Evolutionary conservation across 2,329 filamentous ascomycete genomes (phyloP).

Genomic region (Teratosphaeriaceae sp.): DNA sequence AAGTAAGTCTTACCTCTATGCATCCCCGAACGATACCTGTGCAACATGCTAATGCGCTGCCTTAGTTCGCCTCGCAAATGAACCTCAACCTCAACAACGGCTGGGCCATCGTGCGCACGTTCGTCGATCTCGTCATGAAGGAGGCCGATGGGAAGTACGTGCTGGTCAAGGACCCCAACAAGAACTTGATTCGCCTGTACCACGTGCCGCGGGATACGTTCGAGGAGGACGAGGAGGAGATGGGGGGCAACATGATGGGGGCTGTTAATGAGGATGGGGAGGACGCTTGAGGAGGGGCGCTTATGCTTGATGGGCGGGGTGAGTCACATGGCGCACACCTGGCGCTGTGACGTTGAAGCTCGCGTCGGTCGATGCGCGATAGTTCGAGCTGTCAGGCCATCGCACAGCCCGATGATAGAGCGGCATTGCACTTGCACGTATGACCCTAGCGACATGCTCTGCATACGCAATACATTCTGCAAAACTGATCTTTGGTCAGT

Average conservation of each 20-base stretch:
- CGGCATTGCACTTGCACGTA: too few relatives aligned
- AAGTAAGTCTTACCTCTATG: too few relatives aligned
- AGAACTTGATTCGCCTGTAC: conserved; percentile 88
- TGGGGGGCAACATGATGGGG: conserved; percentile 48
- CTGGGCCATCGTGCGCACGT: conserved; percentile 98
- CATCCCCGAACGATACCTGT: too few relatives aligned
- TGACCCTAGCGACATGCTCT: too few relatives aligned
- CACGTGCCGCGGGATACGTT: conserved; percentile 82
- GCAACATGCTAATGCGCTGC: too few relatives aligned
- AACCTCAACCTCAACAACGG: conserved; percentile 94
- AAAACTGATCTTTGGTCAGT: too few relatives aligned
- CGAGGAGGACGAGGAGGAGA: conserved; percentile 79
- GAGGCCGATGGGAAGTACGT: conserved; percentile 73
- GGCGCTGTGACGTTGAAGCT: too few relatives aligned
- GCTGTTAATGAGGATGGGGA: conserved; percentile 44
- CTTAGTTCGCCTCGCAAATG: conserved; percentile 90
- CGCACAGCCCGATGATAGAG: too few relatives aligned
- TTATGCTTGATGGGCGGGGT: not conserved
- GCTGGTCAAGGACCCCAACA: conserved; percentile 85
- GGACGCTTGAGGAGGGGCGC: not conserved
- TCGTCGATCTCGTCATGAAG: conserved; percentile 86
- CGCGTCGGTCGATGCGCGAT: too few relatives aligned
- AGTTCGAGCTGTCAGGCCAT: too few relatives aligned
- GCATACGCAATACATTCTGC: too few relatives aligned
- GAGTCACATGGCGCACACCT: too few relatives aligned